Evolutionary conservation across 1,139 yeast species (phyloP), one percentile per base, ranked within the genome.

Genomic region (Geotrichum australiense): DNA sequence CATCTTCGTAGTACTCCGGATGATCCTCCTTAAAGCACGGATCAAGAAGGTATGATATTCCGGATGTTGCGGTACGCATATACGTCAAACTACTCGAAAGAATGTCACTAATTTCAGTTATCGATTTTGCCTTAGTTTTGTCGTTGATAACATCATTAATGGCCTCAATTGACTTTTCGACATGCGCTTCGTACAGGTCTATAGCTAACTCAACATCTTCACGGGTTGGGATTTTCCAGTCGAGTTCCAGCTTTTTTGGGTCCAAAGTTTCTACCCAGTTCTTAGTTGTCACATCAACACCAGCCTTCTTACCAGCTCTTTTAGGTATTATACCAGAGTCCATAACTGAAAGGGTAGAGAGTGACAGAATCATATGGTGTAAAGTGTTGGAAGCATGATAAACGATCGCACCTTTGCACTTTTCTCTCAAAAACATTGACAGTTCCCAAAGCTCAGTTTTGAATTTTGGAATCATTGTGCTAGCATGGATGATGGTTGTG

Each of bases 41-140:
- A 56, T 87, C 96, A 53, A 85, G 74, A 37, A 89, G 63, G 41
- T 74, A 69, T 18, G 95, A 73, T n/a, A 78, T 68, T 19, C 96
- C 96, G 41, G 94, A 78, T 2, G 82, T 56, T 0, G 78, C 66
- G 43, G 79, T 77, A 0, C 84, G 71, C 42, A 83, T 58, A 45
- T 73, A 74, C 35, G 78, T 62, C 50, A 82, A 64, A 51, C 73
- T 71, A 53, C 74, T 74, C 26, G 76, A 68, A 19, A 83, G 58
- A 10, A 47, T 45, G 39, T 61, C 65, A 1, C 61, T 55, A 8
- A 53, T 41, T 36, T 57, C 58, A 4, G 61, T 57, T 1, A 53
- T 38, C 2, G 57, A 47, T 3, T 36, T 39, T 19, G 41, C 44
- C 39, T 49, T 50, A 15, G 40, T 47, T 23, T 37, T 40, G 11